A percentile compares a stretch with the other conserved stretches of the same genome.
Conservation (phyloP, 257 asterid genomes). For the Forsythia viridissima region DNA sequence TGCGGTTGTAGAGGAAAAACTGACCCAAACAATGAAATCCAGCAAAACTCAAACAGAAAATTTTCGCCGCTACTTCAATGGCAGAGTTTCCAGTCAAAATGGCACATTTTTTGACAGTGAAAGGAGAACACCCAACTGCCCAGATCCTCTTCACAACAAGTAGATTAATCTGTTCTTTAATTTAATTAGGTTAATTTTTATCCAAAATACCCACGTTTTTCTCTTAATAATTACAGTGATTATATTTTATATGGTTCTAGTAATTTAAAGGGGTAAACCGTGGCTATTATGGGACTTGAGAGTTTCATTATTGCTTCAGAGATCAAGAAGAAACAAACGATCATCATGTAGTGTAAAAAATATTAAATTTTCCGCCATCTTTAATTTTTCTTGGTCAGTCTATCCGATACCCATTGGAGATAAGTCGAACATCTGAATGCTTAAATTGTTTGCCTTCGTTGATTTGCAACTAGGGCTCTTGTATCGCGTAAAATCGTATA, state of each 20-base stretch:
- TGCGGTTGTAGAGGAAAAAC: constrained; percentile 1
- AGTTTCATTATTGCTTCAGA: neutral
- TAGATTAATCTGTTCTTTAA: constrained; percentile 24
- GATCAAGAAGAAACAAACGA: constrained; percentile 21
- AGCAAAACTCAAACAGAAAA: constrained; percentile 24
- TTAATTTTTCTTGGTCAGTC: no score
- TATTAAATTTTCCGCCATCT: no score
- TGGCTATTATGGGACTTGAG: constrained; percentile 50
- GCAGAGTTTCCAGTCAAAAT: constrained; percentile 24
- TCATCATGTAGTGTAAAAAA: constrained; percentile 17
- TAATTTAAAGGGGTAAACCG: constrained; percentile 34
- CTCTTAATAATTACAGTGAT: constrained; percentile 24
- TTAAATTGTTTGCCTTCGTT: no score
- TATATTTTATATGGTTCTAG: constrained; percentile 9
- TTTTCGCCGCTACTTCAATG: constrained; percentile 32
- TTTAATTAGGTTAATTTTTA: constrained; percentile 12
- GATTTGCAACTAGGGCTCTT: no score
- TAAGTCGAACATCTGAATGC: no score
- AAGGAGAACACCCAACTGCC: constrained; percentile 56
- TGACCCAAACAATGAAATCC: constrained; percentile 5
- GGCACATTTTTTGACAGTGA: constrained; percentile 35
- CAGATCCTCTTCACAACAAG: constrained; percentile 66
- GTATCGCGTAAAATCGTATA: no score
- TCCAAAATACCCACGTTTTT: constrained; percentile 58
- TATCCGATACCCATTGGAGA: no score